Base-by-base conservation (phyloP, 352 stramenopile genomes). In the Salisapilia sapeloensis region DNA sequence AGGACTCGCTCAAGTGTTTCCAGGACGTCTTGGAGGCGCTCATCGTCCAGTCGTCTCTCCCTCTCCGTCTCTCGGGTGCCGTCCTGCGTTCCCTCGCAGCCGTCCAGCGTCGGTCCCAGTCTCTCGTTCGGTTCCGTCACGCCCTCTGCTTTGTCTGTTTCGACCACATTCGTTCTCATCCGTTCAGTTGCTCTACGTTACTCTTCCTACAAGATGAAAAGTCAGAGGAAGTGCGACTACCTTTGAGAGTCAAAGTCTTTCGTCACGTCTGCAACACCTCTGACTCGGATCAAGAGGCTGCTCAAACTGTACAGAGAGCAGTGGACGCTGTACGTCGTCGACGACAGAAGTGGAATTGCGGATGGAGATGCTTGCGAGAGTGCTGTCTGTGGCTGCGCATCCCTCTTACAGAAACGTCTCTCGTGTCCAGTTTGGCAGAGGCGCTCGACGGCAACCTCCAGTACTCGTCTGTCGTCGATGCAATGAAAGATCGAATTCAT, bases 1-100 rank as follows among this genome's bases (percentile, higher is more conserved):
- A 83, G 22, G 71, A 91, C 38, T 84, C 72, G 2, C 61, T 56
- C 24, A 80, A 78, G 28, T 72, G 65, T 33, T 81, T 82, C 28
- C 49, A 80, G 16, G 57, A 83, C 40, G 66, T 91, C 20, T 16
- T 85, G 9, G 69, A 91, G 26, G 41, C 54, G 4, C 52, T 91
- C 8, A 51, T 87, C 2, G 67, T 86, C 5, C 48, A 78, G 11
- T 50, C 56, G 12, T 59, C 71, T 19, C 48, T 83, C 6, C 71
- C 75, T 1, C 34, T 91, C 17, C 44, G 39, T 16, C 37, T 85
- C 2, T 55, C 44, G 2, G 65, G 71, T 7, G 24, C 60, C 17
- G 51, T 76, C 1, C 35, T 87, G 12, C 55, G 40, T 22, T 47
- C 54, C 28, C 40, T 91, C 8, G 51, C 63, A 1, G 41, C 38